These are phyloP conservation scores for Trebouxia sp. DNA, from an alignment of 139 green algal genomes.

Conservation along the genomic window DNA sequence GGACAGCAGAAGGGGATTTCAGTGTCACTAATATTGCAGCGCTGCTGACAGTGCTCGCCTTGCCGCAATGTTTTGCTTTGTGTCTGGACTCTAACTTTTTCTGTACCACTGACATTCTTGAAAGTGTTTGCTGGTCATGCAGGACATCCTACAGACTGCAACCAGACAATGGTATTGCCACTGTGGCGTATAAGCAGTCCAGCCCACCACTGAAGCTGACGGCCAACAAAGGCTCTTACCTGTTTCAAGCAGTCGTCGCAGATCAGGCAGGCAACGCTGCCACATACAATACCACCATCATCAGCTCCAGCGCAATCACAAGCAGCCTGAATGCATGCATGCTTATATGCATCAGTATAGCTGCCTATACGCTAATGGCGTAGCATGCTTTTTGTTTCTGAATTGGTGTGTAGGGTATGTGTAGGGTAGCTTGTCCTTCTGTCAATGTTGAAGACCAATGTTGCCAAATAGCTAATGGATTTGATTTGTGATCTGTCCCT, in stretches of 20 bases:
- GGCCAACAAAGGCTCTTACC: neutral
- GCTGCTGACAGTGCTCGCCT: no score
- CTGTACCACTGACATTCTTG: no score
- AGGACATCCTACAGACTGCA: neutral
- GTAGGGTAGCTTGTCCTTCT: no score
- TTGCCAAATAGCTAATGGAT: no score
- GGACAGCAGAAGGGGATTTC: no score
- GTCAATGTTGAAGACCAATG: no score
- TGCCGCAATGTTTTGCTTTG: no score
- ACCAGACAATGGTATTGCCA: neutral
- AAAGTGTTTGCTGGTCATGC: neutral
- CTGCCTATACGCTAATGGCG: neutral
- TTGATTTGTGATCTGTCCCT: no score
- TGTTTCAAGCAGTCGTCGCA: neutral
- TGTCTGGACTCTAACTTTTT: no score
- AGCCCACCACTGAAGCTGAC: neutral
- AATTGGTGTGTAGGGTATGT: no score
- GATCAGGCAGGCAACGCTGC: slow-evolving; percentile 15
- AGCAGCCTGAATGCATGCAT: neutral
- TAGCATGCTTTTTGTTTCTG: neutral
- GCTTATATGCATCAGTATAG: neutral
- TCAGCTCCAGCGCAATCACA: neutral
- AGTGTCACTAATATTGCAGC: no score
- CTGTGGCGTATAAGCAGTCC: neutral
- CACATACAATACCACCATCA: neutral